phyloP scores from a whole-genome alignment of 208 protist species.

The Leishmania arabica region DNA sequence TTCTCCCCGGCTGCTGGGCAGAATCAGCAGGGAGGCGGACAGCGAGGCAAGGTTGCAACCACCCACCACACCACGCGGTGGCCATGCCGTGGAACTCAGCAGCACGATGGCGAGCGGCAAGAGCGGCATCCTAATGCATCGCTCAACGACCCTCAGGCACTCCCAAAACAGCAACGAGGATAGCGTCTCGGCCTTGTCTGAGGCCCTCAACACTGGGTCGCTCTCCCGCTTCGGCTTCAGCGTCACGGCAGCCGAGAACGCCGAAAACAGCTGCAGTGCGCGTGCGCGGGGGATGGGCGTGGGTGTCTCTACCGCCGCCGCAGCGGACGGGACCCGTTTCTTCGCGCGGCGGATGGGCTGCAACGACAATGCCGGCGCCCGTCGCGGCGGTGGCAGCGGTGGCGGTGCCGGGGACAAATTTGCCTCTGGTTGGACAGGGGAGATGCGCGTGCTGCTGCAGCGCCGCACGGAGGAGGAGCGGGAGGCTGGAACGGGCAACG shows the following conservation, averaged over 20 bases:
- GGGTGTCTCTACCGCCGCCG: background rate
- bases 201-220: background rate
- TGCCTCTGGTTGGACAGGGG: slow-evolving; percentile 7
- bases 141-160: background rate
- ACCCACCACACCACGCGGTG: background rate
- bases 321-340: slow-evolving; percentile 1
- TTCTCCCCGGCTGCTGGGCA: background rate
- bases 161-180: background rate
- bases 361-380: background rate
- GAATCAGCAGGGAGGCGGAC: background rate
- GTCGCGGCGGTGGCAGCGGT: background rate
- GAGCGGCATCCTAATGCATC: slow-evolving; percentile 9
- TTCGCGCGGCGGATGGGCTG: slow-evolving; percentile 6
- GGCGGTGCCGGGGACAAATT: background rate
- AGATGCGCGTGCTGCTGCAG: slow-evolving; percentile 27
- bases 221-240: background rate
- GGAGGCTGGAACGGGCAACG: slow-evolving; percentile 15
- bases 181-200: slow-evolving; percentile 5
- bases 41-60: background rate
- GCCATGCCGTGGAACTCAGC: background rate
- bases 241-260: background rate
- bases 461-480: slow-evolving; percentile 27
- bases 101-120: background rate
- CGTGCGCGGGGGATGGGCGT: background rate
- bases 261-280: background rate